Percentiles rank a stretch among this genome's conserved stretches.
These are phyloP conservation scores for Solanum sparsipilum DNA, from an alignment of 257 asterid species.

Conservation along the genomic window DNA sequence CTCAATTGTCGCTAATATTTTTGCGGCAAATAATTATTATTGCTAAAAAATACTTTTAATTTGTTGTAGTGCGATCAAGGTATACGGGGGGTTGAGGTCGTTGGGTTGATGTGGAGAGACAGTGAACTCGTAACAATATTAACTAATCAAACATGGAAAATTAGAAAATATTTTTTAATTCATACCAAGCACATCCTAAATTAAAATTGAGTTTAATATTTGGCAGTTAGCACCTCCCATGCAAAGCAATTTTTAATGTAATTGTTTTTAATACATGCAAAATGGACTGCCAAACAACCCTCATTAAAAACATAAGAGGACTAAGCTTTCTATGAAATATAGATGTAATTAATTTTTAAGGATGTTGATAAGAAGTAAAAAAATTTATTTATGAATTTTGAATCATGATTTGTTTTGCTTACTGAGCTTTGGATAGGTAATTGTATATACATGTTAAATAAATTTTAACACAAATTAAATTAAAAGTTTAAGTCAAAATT, in stretches of 20 bases:
- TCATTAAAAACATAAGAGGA: neutral
- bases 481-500: neutral
- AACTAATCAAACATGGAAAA: no score
- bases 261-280: neutral
- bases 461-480: neutral
- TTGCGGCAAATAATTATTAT: accelerated
- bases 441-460: neutral
- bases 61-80: neutral
- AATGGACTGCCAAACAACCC: neutral
- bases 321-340: neutral
- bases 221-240: neutral
- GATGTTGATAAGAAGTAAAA: no score
- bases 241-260: neutral
- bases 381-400: no score
- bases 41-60: no score
- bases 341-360: neutral
- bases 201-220: neutral
- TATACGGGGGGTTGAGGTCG: neutral
- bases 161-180: neutral
- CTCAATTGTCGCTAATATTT: neutral
- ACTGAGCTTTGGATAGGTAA: neutral
- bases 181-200: neutral
- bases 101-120: no score
- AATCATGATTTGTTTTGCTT: neutral
- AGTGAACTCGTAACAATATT: neutral